Conservation (phyloP, 2,329 filamentous ascomycete species). For the Aureobasidium sp. region DNA sequence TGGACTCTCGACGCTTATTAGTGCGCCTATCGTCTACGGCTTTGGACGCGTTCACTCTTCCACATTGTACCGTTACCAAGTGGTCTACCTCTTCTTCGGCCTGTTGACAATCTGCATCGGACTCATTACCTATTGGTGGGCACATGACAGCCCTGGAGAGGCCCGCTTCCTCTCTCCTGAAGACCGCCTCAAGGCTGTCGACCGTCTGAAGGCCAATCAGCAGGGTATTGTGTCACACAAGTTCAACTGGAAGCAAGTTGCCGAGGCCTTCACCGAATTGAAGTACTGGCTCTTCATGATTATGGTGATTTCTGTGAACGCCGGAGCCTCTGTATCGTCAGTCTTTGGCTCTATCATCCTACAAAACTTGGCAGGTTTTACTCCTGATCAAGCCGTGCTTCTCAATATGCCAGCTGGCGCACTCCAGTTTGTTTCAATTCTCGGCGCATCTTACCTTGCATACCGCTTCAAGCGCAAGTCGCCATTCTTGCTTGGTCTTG, state of each 20-base stretch:
- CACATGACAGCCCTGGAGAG: conserved; percentile 12
- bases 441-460: conserved; percentile 8
- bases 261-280: conserved; percentile 34
- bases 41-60: conserved; percentile 9
- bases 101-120: conserved; percentile 11
- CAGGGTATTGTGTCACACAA: conserved; percentile 38
- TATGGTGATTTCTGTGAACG: conserved; percentile 8
- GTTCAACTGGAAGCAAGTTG: conserved; percentile 38
- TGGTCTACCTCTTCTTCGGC: conserved; percentile 13
- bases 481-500: conserved; percentile 12
- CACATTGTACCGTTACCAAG: conserved; percentile 12
- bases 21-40: conserved; percentile 12
- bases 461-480: conserved; percentile 15
- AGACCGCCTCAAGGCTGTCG: conserved; percentile 39
- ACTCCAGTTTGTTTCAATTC: conserved; percentile 10
- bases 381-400: conserved; percentile 9
- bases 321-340: conserved; percentile 9
- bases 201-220: conserved; percentile 43
- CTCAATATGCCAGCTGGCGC: conserved; percentile 14
- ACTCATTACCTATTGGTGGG: conserved; percentile 12
- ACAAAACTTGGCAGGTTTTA: conserved; percentile 9
- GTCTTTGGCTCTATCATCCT: conserved; percentile 14
- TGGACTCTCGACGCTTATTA: conserved; percentile 8
- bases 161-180: conserved; percentile 34
- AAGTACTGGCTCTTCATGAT: conserved; percentile 40